These are phyloP conservation scores for Phytophthora syringae DNA, from an alignment of 352 stramenopile genomes.

Conservation along the genomic window DNA sequence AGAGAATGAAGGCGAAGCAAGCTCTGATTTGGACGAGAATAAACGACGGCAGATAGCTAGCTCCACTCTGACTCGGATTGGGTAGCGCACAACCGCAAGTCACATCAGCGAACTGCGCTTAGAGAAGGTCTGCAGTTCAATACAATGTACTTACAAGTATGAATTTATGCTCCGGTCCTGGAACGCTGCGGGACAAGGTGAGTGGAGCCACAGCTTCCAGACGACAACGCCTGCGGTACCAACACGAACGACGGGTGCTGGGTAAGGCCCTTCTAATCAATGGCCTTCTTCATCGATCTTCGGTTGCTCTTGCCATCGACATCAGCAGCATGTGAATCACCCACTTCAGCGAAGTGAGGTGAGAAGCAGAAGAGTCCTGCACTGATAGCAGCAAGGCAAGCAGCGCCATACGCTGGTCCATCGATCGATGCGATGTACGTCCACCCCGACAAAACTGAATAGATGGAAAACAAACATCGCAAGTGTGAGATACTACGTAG, in stretches of 20 bases:
- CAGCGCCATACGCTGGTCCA: slow-evolving; percentile 71
- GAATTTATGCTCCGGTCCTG: slow-evolving; percentile 67
- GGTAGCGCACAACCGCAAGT: slow-evolving; percentile 52
- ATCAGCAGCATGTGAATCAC: slow-evolving; percentile 29
- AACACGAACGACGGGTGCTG: slow-evolving; percentile 24
- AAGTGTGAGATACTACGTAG: neutral
- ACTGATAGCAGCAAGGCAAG: slow-evolving; percentile 63
- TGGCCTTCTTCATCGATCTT: slow-evolving; percentile 30
- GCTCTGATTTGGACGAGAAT: slow-evolving; percentile 1
- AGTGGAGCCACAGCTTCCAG: slow-evolving; percentile 56
- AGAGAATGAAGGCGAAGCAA: slow-evolving; percentile 36
- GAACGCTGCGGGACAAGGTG: slow-evolving; percentile 62
- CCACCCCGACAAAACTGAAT: slow-evolving; percentile 78
- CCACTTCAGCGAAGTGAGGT: slow-evolving; percentile 56
- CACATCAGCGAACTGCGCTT: slow-evolving; percentile 39
- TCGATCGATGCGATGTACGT: slow-evolving; percentile 77
- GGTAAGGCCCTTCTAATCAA: slow-evolving; percentile 35
- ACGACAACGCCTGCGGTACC: slow-evolving; percentile 44
- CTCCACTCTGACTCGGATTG: slow-evolving; percentile 47
- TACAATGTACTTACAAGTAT: slow-evolving; percentile 60
- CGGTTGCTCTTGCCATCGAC: slow-evolving; percentile 19
- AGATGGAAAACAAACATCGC: neutral
- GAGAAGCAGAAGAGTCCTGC: slow-evolving; percentile 73
- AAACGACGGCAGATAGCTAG: neutral
- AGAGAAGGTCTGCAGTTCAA: slow-evolving; percentile 66